Evolutionary conservation across 2,329 filamentous ascomycete species (phyloP).

Genomic region (Colletotrichum karsti): DNA sequence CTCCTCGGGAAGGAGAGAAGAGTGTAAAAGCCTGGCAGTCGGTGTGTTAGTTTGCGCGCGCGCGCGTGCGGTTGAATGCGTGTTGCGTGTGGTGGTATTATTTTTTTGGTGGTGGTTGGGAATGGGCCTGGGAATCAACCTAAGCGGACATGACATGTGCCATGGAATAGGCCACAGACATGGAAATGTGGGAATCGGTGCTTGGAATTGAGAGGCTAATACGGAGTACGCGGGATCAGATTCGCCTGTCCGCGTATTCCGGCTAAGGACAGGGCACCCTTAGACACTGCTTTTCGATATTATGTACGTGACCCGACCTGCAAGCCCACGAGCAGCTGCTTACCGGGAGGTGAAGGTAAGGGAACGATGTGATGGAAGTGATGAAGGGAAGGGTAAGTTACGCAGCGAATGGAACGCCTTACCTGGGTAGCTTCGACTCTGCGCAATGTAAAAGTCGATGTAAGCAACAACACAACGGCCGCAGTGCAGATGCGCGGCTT

Average conservation of each 20-base stretch:
- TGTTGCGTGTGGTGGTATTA: neutral
- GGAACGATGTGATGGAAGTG: too few species aligned
- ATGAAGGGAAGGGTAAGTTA: too few species aligned
- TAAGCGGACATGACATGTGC: neutral
- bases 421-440: neutral
- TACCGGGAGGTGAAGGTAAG: neutral
- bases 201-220: neutral
- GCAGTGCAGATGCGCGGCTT: constrained; percentile 13
- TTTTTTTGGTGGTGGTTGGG: constrained; percentile 22
- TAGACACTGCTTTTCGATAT: neutral
- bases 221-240: constrained; percentile 17
- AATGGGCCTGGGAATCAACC: neutral
- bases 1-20: neutral
- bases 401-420: neutral
- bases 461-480: neutral
- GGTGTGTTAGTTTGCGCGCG: neutral
- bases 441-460: neutral
- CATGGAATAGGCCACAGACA: too few species aligned
- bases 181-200: neutral
- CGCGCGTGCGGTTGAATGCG: neutral
- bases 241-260: constrained; percentile 23
- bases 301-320: too few species aligned
- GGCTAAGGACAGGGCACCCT: neutral
- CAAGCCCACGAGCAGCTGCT: neutral
- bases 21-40: neutral